A percentile compares a stretch with the other conserved stretches of the same genome.
phyloP scores from a whole-genome alignment of 179 eudicot species.

The Pouteria campechiana region DNA sequence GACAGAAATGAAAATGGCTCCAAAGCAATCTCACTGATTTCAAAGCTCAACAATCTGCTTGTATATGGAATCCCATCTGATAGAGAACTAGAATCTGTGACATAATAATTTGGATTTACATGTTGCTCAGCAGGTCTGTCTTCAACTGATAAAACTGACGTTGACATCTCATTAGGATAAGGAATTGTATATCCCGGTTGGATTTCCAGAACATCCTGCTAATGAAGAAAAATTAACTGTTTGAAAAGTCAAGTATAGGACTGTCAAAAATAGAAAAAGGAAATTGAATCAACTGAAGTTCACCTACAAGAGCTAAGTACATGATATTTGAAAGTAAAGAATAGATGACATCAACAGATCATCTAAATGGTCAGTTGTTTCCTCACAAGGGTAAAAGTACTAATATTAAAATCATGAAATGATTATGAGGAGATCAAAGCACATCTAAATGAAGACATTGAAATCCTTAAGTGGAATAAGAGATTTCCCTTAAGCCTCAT shows the following conservation, averaged over 20 bases:
- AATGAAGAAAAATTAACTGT: slow-evolving; percentile 1
- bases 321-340: background rate
- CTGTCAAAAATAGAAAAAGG: background rate
- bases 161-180: slow-evolving; percentile 28
- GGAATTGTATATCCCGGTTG: slow-evolving; percentile 17
- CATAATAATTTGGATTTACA: slow-evolving; percentile 19
- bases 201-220: slow-evolving; percentile 45
- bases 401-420: no score
- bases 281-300: no score
- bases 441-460: no score
- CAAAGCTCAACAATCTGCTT: slow-evolving; percentile 45
- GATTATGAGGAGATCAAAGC: no score
- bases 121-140: slow-evolving; percentile 22
- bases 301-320: background rate
- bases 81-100: slow-evolving; percentile 31
- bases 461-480: no score
- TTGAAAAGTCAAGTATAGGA: background rate
- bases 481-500: no score
- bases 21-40: slow-evolving; percentile 56
- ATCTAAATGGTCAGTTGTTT: no score
- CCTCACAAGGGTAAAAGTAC: no score
- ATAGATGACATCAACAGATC: background rate
- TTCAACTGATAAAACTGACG: slow-evolving; percentile 38
- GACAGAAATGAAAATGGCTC: slow-evolving; percentile 19
- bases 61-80: slow-evolving; percentile 15